These are phyloP conservation scores for Xylaria sp. DNA, from an alignment of 2,329 filamentous ascomycete genomes.

Conservation along the genomic window DNA sequence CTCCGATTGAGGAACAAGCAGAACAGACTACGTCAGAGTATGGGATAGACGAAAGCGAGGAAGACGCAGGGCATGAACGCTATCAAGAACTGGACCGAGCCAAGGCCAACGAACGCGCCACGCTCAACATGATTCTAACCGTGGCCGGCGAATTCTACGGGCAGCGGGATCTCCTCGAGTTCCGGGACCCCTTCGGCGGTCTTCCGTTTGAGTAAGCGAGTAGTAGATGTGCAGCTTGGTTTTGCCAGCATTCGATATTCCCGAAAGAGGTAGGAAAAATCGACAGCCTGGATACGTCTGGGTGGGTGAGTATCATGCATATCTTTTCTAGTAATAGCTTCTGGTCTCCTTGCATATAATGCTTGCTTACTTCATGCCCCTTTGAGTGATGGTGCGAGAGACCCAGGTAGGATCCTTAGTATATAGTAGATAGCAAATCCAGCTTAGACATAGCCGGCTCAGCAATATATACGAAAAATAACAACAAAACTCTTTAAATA, in stretches of 20 bases:
- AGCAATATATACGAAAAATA: not conserved
- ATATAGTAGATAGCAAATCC: conserved; percentile 11
- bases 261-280: not conserved
- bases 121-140: conserved; percentile 91
- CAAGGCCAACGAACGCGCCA: conserved; percentile 69
- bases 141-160: conserved; percentile 90
- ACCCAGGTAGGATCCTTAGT: conserved; percentile 26
- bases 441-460: not conserved
- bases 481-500: not conserved
- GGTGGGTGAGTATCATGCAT: conserved; percentile 30
- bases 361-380: too few relatives aligned
- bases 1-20: not conserved
- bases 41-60: conserved; percentile 27
- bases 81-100: conserved; percentile 45
- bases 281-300: conserved; percentile 1
- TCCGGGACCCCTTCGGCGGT: conserved; percentile 69
- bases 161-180: conserved; percentile 84
- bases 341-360: conserved; percentile 1
- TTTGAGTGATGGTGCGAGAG: not conserved
- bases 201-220: conserved; percentile 31
- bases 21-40: not conserved
- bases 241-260: not conserved
- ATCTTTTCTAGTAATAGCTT: not conserved
- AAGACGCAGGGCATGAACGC: conserved; percentile 45
- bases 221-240: not conserved